Evolutionary conservation across 441 rosid genomes (phyloP).

Genomic region (Dalechampia spathulata): DNA sequence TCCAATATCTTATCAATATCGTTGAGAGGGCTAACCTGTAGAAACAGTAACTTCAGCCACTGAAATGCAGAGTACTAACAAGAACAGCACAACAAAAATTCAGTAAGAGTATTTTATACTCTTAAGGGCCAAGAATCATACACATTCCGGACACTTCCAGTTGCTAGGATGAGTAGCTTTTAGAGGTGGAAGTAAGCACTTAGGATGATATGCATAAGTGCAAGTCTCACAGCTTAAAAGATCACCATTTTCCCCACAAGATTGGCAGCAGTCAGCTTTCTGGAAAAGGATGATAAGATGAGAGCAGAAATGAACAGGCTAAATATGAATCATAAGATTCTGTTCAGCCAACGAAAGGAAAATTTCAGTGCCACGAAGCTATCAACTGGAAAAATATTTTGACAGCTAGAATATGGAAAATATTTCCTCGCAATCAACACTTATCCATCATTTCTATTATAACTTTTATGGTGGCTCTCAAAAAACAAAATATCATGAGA

Average conservation of each 20-base stretch:
- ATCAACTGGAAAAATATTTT: neutral
- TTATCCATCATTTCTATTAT: neutral
- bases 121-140: slow-evolving; percentile 30
- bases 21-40: slow-evolving; percentile 93
- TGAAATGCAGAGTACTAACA: neutral
- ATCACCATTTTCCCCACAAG: slow-evolving; percentile 76
- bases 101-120: slow-evolving; percentile 7
- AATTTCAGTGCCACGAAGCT: neutral
- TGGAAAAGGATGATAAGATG: slow-evolving; percentile 24
- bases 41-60: slow-evolving; percentile 17
- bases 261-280: slow-evolving; percentile 90
- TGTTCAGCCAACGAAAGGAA: neutral
- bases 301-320: neutral
- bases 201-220: slow-evolving; percentile 74
- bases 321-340: too few relatives aligned
- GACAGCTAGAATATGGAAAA: neutral
- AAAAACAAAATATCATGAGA: neutral
- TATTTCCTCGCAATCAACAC: neutral
- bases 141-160: slow-evolving; percentile 99
- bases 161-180: slow-evolving; percentile 61
- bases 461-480: neutral
- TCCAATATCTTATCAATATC: slow-evolving; percentile 96
- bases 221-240: slow-evolving; percentile 84
- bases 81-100: neutral
- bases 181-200: slow-evolving; percentile 77